Base-by-base conservation (phyloP, 1,284 basidiomycete species). In the Leccinum subrobustum region DNA sequence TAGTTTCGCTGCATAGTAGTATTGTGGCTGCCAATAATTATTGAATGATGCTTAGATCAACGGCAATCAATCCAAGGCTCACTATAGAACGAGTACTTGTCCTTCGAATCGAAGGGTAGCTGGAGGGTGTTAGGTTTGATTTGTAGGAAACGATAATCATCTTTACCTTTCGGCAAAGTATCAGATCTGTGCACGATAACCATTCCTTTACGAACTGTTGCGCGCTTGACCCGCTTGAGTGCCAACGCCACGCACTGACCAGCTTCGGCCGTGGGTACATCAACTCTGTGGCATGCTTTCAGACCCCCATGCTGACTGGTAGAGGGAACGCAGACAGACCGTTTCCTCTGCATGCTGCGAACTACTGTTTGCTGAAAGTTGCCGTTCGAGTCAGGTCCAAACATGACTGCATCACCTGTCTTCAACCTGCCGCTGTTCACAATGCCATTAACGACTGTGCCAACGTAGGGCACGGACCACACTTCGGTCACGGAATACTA, bases 231-330 rank as follows among this genome's bases (percentile, higher is more conserved):
- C 56, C 94, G 84, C 80, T 99, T 99, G 27, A 99, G 78, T 4
- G 96, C 97, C 59, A 98, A 82, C 25, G 93, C 93, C 8, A 98
- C 95, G 60, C 92, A 94, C 76, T 99, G 96, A 1, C 96, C 96
- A 0, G 96, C 97, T 66, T 95, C 93, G 0, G 93, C 96, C 9
- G 83, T 83, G 27, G 83, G 83, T 7, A 99, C 95, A 56, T 89
- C 83, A 29, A 93, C 94, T 44, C 93, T 91, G 53, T 60, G 29
- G 37, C 25, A 53, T 42, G 20, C 18, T 3, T 55, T 62, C 60
- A 67, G 56, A 23, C 1, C n/a, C 18, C 29, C 35, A 48, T 58
- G 8, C 12, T 5, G 57, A 12, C 51, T 2, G 33, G 51, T 18
- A 44, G 16, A 29, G 27, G 44, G 20, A 57, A 27, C 16, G 8